Conservation (phyloP, 371 early-diverging fungal species). For the Saksenaea oblongispora region DNA sequence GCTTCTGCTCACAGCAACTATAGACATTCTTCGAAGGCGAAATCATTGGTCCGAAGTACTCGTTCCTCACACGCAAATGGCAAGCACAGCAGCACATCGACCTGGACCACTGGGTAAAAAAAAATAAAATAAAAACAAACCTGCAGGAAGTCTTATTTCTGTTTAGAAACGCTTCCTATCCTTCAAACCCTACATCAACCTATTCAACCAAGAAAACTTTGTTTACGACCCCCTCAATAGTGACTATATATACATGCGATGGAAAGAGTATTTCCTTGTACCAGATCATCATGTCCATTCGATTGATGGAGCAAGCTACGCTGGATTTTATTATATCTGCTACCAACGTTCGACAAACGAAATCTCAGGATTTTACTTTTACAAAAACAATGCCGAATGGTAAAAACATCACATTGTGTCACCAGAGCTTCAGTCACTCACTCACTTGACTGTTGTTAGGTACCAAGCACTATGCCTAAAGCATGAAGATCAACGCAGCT, state of each 20-base stretch:
- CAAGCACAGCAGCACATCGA: conserved; percentile 79
- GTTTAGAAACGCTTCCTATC: conserved; percentile 64
- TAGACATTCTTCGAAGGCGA: conserved; percentile 85
- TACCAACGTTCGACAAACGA: conserved; percentile 76
- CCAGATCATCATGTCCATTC: conserved; percentile 89
- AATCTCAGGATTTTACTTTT: conserved; percentile 89
- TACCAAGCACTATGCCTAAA: conserved; percentile 79
- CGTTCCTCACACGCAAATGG: conserved; percentile 87
- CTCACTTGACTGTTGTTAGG: too few relatives aligned
- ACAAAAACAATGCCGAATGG: conserved; percentile 78
- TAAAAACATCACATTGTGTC: too few relatives aligned
- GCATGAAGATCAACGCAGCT: conserved; percentile 60
- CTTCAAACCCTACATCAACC: conserved; percentile 59
- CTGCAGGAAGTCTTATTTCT: neutral
- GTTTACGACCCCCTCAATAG: conserved; percentile 67
- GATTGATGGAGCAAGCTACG: conserved; percentile 91
- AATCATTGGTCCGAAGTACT: conserved; percentile 77
- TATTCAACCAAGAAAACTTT: conserved; percentile 72
- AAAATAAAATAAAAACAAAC: neutral
- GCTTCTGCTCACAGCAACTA: too few relatives aligned
- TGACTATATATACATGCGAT: conserved; percentile 92
- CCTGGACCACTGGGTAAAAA: conserved; percentile 77
- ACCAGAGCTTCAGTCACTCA: too few relatives aligned
- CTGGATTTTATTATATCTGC: conserved; percentile 95
- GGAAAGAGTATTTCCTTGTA: conserved; percentile 96